Conservation (phyloP, 371 early-diverging fungal genomes). For the Mucor circinelloides region DNA sequence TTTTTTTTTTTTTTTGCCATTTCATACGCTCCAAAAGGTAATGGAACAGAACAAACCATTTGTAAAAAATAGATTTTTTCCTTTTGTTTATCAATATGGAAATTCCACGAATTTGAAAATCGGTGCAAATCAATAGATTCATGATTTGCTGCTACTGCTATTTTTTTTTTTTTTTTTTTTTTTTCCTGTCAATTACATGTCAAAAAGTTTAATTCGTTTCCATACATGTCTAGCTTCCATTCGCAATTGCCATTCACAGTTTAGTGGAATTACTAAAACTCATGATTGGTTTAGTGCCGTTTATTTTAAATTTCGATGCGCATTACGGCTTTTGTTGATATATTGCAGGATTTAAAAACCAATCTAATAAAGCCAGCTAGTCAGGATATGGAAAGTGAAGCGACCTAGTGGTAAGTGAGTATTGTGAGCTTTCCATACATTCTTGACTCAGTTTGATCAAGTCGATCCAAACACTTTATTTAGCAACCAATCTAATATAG, state of each 20-base stretch:
- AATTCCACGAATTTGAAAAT: neutral
- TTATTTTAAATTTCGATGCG: neutral
- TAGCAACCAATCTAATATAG: no score
- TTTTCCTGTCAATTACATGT: neutral
- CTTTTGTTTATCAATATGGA: neutral
- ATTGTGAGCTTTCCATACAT: no score
- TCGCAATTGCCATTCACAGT: neutral
- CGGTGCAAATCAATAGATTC: neutral
- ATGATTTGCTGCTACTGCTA: neutral
- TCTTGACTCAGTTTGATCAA: no score
- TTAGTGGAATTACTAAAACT: neutral
- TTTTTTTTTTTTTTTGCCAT: no score
- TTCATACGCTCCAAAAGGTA: neutral
- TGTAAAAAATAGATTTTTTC: neutral
- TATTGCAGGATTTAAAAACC: neutral
- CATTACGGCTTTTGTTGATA: neutral
- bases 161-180: no score
- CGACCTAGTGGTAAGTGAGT: no score
- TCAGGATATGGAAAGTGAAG: neutral
- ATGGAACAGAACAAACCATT: neutral
- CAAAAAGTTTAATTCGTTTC: neutral
- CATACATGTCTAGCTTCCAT: constrained; percentile 1
- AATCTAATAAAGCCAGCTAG: neutral
- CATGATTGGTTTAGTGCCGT: neutral
- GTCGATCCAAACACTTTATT: no score